Evolutionary conservation across 1,284 basidiomycete genomes (phyloP).

Genomic region (Rhodotorula glutinis): DNA sequence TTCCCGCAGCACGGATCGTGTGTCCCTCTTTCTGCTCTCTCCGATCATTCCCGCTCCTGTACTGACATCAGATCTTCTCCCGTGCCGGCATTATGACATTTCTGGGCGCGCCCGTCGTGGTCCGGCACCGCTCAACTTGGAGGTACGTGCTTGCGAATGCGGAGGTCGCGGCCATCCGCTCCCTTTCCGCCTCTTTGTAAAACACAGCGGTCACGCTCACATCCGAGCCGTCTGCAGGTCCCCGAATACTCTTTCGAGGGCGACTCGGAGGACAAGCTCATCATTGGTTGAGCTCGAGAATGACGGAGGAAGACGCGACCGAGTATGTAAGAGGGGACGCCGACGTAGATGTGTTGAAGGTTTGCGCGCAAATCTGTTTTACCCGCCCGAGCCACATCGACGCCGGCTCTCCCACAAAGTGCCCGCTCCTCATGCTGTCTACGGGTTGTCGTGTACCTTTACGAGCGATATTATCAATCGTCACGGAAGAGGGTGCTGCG

Average conservation of each 20-base stretch:
- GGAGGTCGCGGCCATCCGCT: too few species aligned
- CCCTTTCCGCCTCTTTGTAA: too few species aligned
- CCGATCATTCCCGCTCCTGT: not conserved
- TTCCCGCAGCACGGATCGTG: constrained; percentile 60
- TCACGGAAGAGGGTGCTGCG: too few species aligned
- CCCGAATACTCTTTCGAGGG: constrained; percentile 77
- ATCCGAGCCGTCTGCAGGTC: too few species aligned
- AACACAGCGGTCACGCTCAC: too few species aligned
- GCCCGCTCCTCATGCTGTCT: too few species aligned
- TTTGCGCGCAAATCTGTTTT: too few species aligned
- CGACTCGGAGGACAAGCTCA: constrained; percentile 71
- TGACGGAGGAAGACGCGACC: not conserved
- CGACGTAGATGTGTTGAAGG: not conserved
- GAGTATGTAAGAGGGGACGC: not conserved
- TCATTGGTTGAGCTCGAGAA: constrained; percentile 66
- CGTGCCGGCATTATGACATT: not conserved
- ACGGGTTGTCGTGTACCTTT: too few species aligned
- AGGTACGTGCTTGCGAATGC: too few species aligned
- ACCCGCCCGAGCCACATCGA: too few species aligned
- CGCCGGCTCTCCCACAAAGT: too few species aligned
- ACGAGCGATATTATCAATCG: too few species aligned
- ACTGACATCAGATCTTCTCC: not conserved
- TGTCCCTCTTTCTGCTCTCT: constrained; percentile 40
- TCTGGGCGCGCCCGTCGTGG: constrained; percentile 38
- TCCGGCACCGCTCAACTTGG: constrained; percentile 69